These are phyloP conservation scores for Pichia californica DNA, from an alignment of 805 yeast genomes.

Conservation along the genomic window DNA sequence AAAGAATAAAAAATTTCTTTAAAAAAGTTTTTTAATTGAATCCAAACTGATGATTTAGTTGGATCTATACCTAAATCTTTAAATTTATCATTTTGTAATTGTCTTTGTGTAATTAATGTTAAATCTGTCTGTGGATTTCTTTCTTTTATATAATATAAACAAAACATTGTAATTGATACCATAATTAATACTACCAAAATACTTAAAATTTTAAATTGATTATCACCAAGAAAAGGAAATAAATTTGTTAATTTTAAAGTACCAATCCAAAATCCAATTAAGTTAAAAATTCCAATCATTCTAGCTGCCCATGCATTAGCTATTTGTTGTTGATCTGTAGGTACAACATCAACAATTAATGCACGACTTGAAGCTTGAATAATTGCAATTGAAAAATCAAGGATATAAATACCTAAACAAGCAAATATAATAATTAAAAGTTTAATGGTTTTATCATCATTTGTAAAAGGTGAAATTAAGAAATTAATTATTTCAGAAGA, in stretches of 20 bases:
- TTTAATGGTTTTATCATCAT: slow-evolving; percentile 22
- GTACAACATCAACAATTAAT: slow-evolving; percentile 53
- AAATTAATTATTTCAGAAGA: slow-evolving; percentile 35
- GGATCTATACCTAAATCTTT: slow-evolving; percentile 31
- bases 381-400: slow-evolving; percentile 52
- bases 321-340: slow-evolving; percentile 47
- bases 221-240: slow-evolving; percentile 37
- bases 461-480: slow-evolving; percentile 22
- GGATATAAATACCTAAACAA: slow-evolving; percentile 42
- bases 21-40: slow-evolving; percentile 22
- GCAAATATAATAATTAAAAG: slow-evolving; percentile 41
- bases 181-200: slow-evolving; percentile 37
- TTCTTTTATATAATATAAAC: slow-evolving; percentile 40
- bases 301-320: slow-evolving; percentile 67
- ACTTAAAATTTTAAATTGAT: slow-evolving; percentile 48
- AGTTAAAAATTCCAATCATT: slow-evolving; percentile 54
- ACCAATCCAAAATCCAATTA: slow-evolving; percentile 50
- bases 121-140: slow-evolving; percentile 40
- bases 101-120: slow-evolving; percentile 34
- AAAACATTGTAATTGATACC: slow-evolving; percentile 32
- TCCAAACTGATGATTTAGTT: slow-evolving; percentile 16
- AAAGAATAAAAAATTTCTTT: slow-evolving; percentile 33
- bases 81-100: slow-evolving; percentile 28
- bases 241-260: slow-evolving; percentile 35
- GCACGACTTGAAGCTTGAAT: slow-evolving; percentile 60